Evolutionary conservation across 768 basidiomycete genomes (phyloP), one percentile per base, ranked within the genome.

Genomic region (Mycena latifolia): DNA sequence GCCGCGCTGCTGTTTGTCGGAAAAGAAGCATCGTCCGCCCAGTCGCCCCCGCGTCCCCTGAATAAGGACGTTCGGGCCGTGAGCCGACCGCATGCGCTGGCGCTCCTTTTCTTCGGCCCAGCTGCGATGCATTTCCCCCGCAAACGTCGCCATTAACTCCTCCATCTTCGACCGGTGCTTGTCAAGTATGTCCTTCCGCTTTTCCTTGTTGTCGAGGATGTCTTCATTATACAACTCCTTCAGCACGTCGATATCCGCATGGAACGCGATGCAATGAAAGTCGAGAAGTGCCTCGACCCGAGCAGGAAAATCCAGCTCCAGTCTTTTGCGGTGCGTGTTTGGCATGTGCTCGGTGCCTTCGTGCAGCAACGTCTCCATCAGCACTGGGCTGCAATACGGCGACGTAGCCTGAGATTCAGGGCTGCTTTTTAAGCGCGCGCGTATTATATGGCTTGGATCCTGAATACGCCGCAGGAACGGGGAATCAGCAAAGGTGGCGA

Each of bases 231-330:
- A 66, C 50, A 69, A 22, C 55, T 63, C 47, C 69, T 61, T 66
- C 56, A 69, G 18, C 18, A 69, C 65, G 12, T 35, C 37, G 52
- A 69, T 29, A 25, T 69, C 69, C 33, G 69, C 64, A 28, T 69
- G 64, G 45, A 69, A 69, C 9, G 69, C 69, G 22, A 69, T 51
- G 53, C 54, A 55, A 53, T 69, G 69, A 29, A 66, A 69, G 15
- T 69, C 69, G 45, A 69, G 61, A 17, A 69, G 61, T 31, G 64
- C 61, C 27, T 69, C 65, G 22, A 63, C 65, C 2, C 69, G 69
- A 2, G 20, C 47, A 7, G 65, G 61, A 28, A 69, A 63, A 29
- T 69, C 64, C 24, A 55, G 24, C 43, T 66, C 69, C 20, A 69
- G 24, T 17, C 10, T 7, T 31, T 37, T 61, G 24, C 56, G 63